Evolutionary conservation across 768 basidiomycete species (phyloP).

Genomic region (Lactarius vividus): DNA sequence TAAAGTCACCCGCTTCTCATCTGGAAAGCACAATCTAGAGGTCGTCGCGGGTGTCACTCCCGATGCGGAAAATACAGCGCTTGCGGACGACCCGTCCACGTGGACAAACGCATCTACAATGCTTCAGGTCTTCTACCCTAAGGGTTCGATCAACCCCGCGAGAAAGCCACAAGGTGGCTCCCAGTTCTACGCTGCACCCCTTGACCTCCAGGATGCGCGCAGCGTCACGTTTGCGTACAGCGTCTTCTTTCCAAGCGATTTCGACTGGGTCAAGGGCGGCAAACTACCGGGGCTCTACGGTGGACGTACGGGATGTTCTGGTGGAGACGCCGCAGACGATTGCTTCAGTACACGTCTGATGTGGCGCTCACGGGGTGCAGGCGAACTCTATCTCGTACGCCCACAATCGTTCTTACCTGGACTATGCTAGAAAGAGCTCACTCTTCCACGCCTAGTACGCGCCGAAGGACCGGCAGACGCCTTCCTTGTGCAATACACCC

Average conservation of each 20-base stretch:
- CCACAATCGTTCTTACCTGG: not conserved
- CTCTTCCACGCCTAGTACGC: slow-evolving; percentile 53
- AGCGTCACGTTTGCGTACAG: slow-evolving; percentile 65
- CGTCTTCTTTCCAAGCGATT: slow-evolving; percentile 72
- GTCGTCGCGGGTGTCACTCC: slow-evolving; percentile 22
- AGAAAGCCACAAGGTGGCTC: slow-evolving; percentile 60
- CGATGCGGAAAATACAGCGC: not conserved
- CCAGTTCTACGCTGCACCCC: slow-evolving; percentile 59
- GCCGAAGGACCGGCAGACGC: slow-evolving; percentile 65
- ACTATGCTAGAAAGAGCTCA: not conserved
- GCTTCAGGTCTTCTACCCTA: slow-evolving; percentile 67
- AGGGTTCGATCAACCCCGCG: slow-evolving; percentile 64
- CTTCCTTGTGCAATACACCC: slow-evolving; percentile 53
- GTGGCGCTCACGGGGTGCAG: slow-evolving; percentile 68
- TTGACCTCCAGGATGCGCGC: slow-evolving; percentile 44
- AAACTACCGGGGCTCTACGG: slow-evolving; percentile 84
- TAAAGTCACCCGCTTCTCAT: slow-evolving; percentile 21
- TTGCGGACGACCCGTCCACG: slow-evolving; percentile 18
- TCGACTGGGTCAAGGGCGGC: slow-evolving; percentile 77
- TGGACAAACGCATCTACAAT: slow-evolving; percentile 40
- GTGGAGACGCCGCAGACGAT: slow-evolving; percentile 62
- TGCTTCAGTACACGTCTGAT: slow-evolving; percentile 87
- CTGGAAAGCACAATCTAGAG: slow-evolving; percentile 21
- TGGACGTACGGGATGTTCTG: slow-evolving; percentile 65
- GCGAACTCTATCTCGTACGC: slow-evolving; percentile 71